These are phyloP conservation scores for Alloteropsis semialata DNA, from an alignment of 176 grass and related monocot genomes.

Conservation along the genomic window DNA sequence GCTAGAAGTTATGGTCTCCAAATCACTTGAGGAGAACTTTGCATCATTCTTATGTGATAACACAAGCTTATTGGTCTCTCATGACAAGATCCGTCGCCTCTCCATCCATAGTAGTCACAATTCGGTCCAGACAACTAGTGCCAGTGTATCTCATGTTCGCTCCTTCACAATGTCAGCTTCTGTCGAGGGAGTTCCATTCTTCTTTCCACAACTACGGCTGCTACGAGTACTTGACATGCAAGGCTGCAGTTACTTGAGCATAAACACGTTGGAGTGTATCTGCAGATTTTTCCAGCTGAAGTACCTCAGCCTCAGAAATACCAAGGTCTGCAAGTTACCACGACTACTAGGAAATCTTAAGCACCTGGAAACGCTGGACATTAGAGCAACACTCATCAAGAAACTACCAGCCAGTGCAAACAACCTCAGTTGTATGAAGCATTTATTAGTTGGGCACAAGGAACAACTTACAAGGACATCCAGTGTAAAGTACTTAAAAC, in stretches of 20 bases:
- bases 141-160: slow-evolving; percentile 19
- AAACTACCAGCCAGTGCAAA: slow-evolving; percentile 20
- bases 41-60: neutral
- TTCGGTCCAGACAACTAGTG: neutral
- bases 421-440: slow-evolving; percentile 3
- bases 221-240: slow-evolving; percentile 40
- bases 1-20: slow-evolving; percentile 36
- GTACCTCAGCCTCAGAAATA: slow-evolving; percentile 20
- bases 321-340: neutral
- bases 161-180: slow-evolving; percentile 20
- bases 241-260: neutral
- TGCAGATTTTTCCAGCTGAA: slow-evolving; percentile 25
- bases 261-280: neutral
- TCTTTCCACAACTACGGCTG: neutral
- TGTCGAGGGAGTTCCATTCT: neutral
- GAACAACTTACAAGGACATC: slow-evolving; percentile 9
- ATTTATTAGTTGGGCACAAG: slow-evolving; percentile 12
- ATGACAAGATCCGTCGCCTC: slow-evolving; percentile 23
- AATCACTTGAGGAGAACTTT: slow-evolving; percentile 43
- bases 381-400: slow-evolving; percentile 25
- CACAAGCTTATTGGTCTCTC: neutral
- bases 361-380: slow-evolving; percentile 33
- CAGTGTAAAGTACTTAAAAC: neutral
- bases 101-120: neutral
- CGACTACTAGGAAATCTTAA: neutral